These are phyloP conservation scores for Smallanthus sonchifolius DNA, from an alignment of 129 eudicot species.

Conservation along the genomic window DNA sequence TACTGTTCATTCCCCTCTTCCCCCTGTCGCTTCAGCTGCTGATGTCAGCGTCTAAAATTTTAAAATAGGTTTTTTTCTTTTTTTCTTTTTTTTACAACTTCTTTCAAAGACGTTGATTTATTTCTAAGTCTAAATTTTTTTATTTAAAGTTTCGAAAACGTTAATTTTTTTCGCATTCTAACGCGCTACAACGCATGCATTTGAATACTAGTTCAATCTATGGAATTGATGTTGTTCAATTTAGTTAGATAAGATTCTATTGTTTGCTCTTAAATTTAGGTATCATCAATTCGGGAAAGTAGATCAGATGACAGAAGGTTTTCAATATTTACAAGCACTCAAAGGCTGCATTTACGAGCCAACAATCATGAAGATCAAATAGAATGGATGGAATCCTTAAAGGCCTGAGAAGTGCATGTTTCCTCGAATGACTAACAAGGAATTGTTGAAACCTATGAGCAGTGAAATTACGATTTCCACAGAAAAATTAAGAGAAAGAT, in stretches of 20 bases:
- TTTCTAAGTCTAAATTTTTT: too few species aligned
- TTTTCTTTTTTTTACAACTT: too few species aligned
- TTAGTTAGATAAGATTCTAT: neutral
- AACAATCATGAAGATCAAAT: slow-evolving; percentile 48
- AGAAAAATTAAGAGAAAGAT: slow-evolving; percentile 43
- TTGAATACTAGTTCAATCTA: too few species aligned
- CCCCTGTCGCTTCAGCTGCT: too few species aligned
- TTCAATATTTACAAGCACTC: slow-evolving; percentile 57
- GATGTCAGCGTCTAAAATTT: too few species aligned
- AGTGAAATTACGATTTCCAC: slow-evolving; percentile 38
- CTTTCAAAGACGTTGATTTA: too few species aligned
- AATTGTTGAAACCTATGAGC: slow-evolving; percentile 26
- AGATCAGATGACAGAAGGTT: slow-evolving; percentile 58
- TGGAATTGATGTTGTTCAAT: too few species aligned
- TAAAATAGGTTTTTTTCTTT: too few species aligned
- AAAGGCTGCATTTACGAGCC: slow-evolving; percentile 57
- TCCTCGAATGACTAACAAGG: slow-evolving; percentile 51
- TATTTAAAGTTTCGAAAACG: too few species aligned
- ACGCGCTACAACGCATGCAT: too few species aligned
- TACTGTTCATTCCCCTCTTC: too few species aligned
- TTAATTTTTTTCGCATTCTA: too few species aligned
- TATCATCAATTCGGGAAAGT: slow-evolving; percentile 52
- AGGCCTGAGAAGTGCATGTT: slow-evolving; percentile 49
- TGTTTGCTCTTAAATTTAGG: slow-evolving; percentile 19
- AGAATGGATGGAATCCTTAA: slow-evolving; percentile 59